Conservation (phyloP, 1,139 yeast genomes). For the Pichia sp. region DNA sequence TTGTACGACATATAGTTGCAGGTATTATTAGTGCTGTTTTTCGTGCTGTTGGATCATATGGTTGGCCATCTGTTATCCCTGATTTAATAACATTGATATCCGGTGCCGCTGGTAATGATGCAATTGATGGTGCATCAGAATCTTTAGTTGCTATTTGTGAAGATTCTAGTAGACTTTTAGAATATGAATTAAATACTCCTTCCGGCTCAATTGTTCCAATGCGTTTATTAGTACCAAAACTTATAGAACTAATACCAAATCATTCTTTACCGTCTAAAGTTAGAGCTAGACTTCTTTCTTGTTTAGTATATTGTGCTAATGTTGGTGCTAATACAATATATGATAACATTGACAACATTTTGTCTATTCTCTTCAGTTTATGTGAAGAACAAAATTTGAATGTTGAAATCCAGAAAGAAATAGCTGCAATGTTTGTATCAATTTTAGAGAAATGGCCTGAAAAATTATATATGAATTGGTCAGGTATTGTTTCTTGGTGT, state of each 20-base stretch:
- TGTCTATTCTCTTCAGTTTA: conserved; percentile 56
- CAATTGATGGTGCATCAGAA: conserved; percentile 71
- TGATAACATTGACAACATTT: conserved; percentile 57
- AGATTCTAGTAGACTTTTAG: conserved; percentile 57
- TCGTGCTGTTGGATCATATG: conserved; percentile 57
- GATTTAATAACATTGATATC: conserved; percentile 55
- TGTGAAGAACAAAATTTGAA: conserved; percentile 45
- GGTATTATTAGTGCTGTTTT: conserved; percentile 82
- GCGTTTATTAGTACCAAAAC: conserved; percentile 57
- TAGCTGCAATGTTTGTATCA: conserved; percentile 72
- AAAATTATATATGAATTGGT: conserved; percentile 68
- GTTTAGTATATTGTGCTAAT: conserved; percentile 72
- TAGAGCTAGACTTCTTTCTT: conserved; percentile 57
- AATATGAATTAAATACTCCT: conserved; percentile 55
- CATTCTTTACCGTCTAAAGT: conserved; percentile 36
- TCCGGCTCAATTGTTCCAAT: conserved; percentile 41
- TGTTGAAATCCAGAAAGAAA: conserved; percentile 58
- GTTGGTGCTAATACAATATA: conserved; percentile 59
- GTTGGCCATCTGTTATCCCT: conserved; percentile 72
- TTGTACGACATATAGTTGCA: conserved; percentile 83
- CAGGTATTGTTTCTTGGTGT: conserved; percentile 79
- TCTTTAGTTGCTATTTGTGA: conserved; percentile 86
- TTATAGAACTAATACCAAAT: conserved; percentile 45
- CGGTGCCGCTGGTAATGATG: conserved; percentile 31
- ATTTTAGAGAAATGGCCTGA: conserved; percentile 76